Evolutionary conservation across 257 asterid genomes (phyloP).

Genomic region (Osmanthus fragrans): DNA sequence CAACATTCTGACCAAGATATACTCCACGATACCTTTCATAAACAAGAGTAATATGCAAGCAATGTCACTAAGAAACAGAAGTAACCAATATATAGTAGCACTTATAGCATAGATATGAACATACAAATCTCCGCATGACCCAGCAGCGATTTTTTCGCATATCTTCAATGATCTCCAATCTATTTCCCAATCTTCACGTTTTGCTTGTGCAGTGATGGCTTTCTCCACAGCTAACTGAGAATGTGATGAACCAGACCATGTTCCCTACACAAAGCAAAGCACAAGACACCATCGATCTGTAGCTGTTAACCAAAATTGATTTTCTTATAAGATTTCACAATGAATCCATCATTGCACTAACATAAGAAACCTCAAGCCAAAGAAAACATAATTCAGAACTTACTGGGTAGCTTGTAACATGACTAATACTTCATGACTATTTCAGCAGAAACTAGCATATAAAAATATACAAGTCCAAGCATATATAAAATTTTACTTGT

Average conservation of each 20-base stretch:
- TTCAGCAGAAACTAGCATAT: not conserved
- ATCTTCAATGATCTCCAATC: slow-evolving; percentile 74
- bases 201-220: slow-evolving; percentile 37
- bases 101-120: slow-evolving; percentile 33
- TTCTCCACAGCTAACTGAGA: slow-evolving; percentile 46
- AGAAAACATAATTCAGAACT: not conserved
- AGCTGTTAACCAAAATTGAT: slow-evolving; percentile 11
- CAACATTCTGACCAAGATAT: slow-evolving; percentile 78
- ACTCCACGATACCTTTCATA: slow-evolving; percentile 72
- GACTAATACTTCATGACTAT: not conserved
- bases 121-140: slow-evolving; percentile 87
- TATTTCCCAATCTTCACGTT: slow-evolving; percentile 66
- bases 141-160: slow-evolving; percentile 81
- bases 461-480: not conserved
- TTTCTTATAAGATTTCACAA: slow-evolving; percentile 14
- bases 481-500: not conserved
- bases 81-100: slow-evolving; percentile 6
- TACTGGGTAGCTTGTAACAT: not conserved
- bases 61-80: slow-evolving; percentile 7
- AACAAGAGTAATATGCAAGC: slow-evolving; percentile 25
- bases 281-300: slow-evolving; percentile 13
- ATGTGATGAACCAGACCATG: slow-evolving; percentile 71
- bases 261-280: slow-evolving; percentile 49
- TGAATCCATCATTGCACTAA: slow-evolving; percentile 2
- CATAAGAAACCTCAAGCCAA: not conserved